Conservation (phyloP, 441 rosid species). For the Capsella rubella region DNA sequence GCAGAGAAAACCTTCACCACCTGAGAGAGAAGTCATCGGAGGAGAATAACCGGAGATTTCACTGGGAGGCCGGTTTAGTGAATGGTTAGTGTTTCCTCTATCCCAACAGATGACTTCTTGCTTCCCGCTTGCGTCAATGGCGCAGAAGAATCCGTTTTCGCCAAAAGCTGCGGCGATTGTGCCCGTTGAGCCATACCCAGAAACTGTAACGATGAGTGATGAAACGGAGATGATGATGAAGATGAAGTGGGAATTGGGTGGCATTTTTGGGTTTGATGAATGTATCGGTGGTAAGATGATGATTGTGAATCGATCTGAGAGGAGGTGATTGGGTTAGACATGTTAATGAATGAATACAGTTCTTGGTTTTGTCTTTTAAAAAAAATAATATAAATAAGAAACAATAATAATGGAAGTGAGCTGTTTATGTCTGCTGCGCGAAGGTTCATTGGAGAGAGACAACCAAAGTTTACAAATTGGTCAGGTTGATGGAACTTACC, state of each 20-base stretch:
- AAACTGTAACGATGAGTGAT: slow-evolving; percentile 30
- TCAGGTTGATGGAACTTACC: slow-evolving; percentile 39
- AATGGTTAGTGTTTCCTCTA: slow-evolving; percentile 44
- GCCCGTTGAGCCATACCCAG: slow-evolving; percentile 45
- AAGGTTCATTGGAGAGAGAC: slow-evolving; percentile 51
- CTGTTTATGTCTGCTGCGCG: slow-evolving; percentile 51
- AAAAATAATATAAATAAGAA: neutral
- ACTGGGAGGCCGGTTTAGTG: slow-evolving; percentile 40
- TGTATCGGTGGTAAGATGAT: neutral
- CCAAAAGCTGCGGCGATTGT: slow-evolving; percentile 55
- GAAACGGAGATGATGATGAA: slow-evolving; percentile 4
- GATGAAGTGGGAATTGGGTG: neutral
- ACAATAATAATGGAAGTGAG: slow-evolving; percentile 46
- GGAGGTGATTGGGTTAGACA: slow-evolving; percentile 35
- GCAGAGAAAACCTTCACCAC: slow-evolving; percentile 62
- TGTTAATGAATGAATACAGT: slow-evolving; percentile 39
- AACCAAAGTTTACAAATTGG: slow-evolving; percentile 31
- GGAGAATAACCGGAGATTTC: slow-evolving; percentile 43
- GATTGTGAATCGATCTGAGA: slow-evolving; percentile 35
- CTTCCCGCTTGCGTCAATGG: slow-evolving; percentile 59
- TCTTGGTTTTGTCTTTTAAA: slow-evolving; percentile 25
- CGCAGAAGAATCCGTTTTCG: slow-evolving; percentile 60
- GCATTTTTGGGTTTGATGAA: slow-evolving; percentile 31
- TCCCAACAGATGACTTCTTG: slow-evolving; percentile 64
- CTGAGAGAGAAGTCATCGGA: slow-evolving; percentile 56